Conservation (phyloP, 495 filamentous ascomycete species). For the Cryomyces minteri region DNA sequence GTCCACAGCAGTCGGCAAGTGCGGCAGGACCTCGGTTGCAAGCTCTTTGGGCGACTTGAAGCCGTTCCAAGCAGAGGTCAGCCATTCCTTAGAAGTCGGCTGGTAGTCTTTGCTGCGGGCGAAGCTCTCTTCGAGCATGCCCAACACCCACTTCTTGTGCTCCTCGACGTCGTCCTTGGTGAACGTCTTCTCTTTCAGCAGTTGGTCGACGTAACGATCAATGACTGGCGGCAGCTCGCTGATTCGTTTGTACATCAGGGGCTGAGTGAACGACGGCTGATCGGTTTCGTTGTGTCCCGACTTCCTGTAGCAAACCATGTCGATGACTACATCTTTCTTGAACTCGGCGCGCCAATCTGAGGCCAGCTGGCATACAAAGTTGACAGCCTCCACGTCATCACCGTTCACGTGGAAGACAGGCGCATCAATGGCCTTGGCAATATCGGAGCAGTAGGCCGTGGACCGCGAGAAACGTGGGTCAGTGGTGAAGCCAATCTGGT, state of each 20-base stretch:
- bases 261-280: conserved; percentile 98
- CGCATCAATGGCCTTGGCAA: conserved; percentile 95
- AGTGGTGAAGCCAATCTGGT: conserved; percentile 99
- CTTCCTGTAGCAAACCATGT: conserved; percentile 97
- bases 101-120: conserved; percentile 93
- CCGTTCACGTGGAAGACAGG: conserved; percentile 98
- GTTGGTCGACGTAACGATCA: conserved; percentile 73
- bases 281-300: conserved; percentile 99
- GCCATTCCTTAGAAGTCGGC: conserved; percentile 91
- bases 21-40: conserved; percentile 83
- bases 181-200: conserved; percentile 79
- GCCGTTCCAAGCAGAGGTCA: conserved; percentile 94
- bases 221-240: conserved; percentile 59
- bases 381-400: conserved; percentile 94
- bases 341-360: conserved; percentile 96
- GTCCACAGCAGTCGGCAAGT: conserved; percentile 71
- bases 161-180: conserved; percentile 96
- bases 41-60: conserved; percentile 99
- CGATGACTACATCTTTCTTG: conserved; percentile 92
- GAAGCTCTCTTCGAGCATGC: conserved; percentile 95
- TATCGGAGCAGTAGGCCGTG: conserved; percentile 96
- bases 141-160: conserved; percentile 99
- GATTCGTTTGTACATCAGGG: conserved; percentile 97
- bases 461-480: conserved; percentile 94
- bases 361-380: conserved; percentile 92